phyloP scores from a whole-genome alignment of 495 filamentous ascomycete species.

The Tuber melanosporum region DNA sequence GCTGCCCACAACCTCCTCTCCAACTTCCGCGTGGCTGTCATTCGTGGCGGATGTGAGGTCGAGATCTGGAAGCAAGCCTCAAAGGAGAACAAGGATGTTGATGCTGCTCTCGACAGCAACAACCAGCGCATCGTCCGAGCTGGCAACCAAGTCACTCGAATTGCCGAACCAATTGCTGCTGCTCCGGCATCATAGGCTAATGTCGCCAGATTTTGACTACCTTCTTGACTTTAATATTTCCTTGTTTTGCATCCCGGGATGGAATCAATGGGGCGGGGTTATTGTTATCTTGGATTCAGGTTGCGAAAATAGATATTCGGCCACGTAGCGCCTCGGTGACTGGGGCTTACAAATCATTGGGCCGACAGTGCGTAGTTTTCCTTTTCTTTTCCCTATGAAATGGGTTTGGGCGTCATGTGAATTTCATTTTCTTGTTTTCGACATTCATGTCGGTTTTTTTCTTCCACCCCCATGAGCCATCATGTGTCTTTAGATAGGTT shows the following conservation, averaged over 20 bases:
- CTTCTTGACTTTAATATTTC: constrained; percentile 8
- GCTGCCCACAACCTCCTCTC: constrained; percentile 95
- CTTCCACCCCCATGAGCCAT: background rate
- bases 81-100: constrained; percentile 78
- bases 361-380: background rate
- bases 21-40: constrained; percentile 93
- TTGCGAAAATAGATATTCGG: background rate
- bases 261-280: constrained; percentile 1
- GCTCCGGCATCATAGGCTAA: constrained; percentile 62
- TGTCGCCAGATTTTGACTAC: background rate
- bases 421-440: background rate
- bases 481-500: background rate
- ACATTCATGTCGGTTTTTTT: background rate
- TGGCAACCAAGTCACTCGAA: constrained; percentile 81
- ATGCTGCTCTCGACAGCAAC: constrained; percentile 69
- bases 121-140: constrained; percentile 84
- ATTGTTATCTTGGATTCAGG: background rate
- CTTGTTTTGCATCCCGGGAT: constrained; percentile 10
- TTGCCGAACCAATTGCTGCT: constrained; percentile 61
- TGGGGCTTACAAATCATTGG: background rate
- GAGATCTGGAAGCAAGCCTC: constrained; percentile 98
- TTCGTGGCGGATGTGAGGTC: constrained; percentile 92
- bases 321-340: background rate
- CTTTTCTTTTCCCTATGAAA: background rate
- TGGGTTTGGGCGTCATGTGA: background rate